Conservation (phyloP, 148 eudicot species). For the Linanthus parryae region DNA sequence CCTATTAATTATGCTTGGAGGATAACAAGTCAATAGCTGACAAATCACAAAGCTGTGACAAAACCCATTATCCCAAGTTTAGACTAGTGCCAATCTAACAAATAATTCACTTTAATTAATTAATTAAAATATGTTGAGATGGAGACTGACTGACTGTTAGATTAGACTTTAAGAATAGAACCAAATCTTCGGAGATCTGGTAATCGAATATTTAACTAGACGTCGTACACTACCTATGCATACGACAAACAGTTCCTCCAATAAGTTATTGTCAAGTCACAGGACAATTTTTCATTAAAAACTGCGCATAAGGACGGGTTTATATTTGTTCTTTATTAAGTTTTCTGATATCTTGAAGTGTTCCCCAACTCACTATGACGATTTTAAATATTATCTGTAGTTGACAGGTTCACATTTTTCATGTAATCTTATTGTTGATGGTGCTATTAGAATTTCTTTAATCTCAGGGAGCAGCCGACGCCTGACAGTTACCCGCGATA, state of each 20-base stretch:
- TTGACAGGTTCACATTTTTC: constrained; percentile 9
- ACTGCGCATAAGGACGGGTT: constrained; percentile 4
- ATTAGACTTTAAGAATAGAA: neutral
- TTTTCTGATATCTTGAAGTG: too few species aligned
- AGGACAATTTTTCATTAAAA: neutral
- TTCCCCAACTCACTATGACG: constrained; percentile 11
- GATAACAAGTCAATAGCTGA: neutral
- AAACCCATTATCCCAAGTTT: too few species aligned
- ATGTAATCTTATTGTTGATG: constrained; percentile 8
- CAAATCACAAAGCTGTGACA: neutral
- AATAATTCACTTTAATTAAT: constrained; percentile 1
- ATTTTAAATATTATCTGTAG: neutral
- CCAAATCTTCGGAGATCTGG: neutral
- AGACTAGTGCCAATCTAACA: neutral
- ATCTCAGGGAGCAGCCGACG: neutral
- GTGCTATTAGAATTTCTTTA: constrained; percentile 4
- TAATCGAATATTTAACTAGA: neutral
- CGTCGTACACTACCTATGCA: neutral
- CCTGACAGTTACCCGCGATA: constrained; percentile 1
- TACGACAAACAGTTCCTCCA: constrained; percentile 1
- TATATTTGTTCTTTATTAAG: neutral
- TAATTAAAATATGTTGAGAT: constrained; percentile 1
- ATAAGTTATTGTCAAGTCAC: neutral
- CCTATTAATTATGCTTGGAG: too few species aligned
- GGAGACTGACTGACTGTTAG: constrained; percentile 8